Percentiles rank a stretch among this genome's conserved stretches.
phyloP scores from a whole-genome alignment of 2,329 filamentous ascomycete species.

The Botryotinia convoluta region DNA sequence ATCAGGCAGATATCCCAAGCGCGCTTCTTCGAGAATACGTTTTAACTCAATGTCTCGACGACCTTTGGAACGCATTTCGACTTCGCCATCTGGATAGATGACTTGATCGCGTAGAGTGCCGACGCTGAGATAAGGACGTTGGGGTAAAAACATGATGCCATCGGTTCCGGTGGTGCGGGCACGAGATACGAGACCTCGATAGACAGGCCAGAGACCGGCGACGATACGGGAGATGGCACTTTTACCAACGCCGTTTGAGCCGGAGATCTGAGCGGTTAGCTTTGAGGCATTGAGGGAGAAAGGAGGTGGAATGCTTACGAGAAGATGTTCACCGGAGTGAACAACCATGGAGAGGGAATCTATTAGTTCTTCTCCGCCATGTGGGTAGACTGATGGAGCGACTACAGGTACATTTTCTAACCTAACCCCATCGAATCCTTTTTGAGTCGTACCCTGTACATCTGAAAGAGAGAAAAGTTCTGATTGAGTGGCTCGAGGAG shows the following conservation, averaged over 20 bases:
- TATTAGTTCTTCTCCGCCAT: conserved; percentile 86
- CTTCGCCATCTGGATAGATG: conserved; percentile 92
- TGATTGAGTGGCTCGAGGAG: conserved; percentile 60
- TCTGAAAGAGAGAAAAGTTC: conserved; percentile 89
- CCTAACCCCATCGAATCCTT: conserved; percentile 90
- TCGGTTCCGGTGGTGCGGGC: conserved; percentile 78
- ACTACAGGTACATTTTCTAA: conserved; percentile 92
- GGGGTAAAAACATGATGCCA: conserved; percentile 97
- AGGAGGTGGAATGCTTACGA: conserved; percentile 47
- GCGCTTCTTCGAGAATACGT: conserved; percentile 75
- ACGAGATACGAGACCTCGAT: conserved; percentile 85
- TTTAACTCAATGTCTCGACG: conserved; percentile 76
- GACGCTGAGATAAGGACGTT: conserved; percentile 86
- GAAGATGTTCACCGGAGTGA: conserved; percentile 83
- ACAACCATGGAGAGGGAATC: conserved; percentile 88
- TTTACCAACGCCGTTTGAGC: conserved; percentile 93
- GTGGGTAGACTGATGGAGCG: conserved; percentile 82
- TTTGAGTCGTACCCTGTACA: conserved; percentile 89
- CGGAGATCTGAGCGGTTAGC: conserved; percentile 64
- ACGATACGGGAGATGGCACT: conserved; percentile 83
- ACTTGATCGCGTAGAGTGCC: conserved; percentile 95
- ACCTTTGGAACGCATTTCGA: conserved; percentile 84
- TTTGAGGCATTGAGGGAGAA: not conserved
- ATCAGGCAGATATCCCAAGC: conserved; percentile 82
- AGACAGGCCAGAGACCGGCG: conserved; percentile 93